A percentile compares a stretch with the other conserved stretches of the same genome.
Evolutionary conservation across 495 filamentous ascomycete species (phyloP).

Genomic region (Annulohypoxylon moriforme): DNA sequence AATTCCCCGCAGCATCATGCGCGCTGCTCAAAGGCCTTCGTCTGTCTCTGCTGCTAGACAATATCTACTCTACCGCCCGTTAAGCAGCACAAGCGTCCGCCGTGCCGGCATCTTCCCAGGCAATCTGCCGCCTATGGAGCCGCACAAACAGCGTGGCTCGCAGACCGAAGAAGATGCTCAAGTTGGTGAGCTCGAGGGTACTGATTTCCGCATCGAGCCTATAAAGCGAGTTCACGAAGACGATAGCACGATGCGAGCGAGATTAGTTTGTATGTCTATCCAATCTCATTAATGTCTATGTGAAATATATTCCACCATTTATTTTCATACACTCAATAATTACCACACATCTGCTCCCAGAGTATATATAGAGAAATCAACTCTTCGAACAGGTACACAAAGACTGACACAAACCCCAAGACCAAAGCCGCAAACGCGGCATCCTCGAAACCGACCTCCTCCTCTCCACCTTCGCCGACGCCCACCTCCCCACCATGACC

Average conservation of each 20-base stretch:
- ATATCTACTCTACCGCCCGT: slow-evolving; percentile 27
- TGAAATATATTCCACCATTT: no score
- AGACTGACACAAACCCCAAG: slow-evolving; percentile 56
- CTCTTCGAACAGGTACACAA: no score
- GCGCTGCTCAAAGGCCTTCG: slow-evolving; percentile 23
- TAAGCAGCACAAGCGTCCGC: slow-evolving; percentile 35
- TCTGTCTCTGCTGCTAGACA: slow-evolving; percentile 10
- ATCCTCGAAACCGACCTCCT: slow-evolving; percentile 96
- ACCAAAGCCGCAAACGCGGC: slow-evolving; percentile 96
- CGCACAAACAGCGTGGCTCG: slow-evolving; percentile 38
- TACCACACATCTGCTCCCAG: no score
- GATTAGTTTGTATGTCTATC: slow-evolving; percentile 81
- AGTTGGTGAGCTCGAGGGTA: slow-evolving; percentile 94
- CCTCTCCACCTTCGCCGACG: slow-evolving; percentile 93
- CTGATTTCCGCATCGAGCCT: slow-evolving; percentile 89
- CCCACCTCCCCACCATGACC: slow-evolving; percentile 78
- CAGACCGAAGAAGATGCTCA: slow-evolving; percentile 52
- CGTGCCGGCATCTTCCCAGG: slow-evolving; percentile 20
- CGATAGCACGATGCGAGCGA: slow-evolving; percentile 82
- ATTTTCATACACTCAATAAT: no score
- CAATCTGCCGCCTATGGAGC: slow-evolving; percentile 44
- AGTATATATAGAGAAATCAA: slow-evolving; percentile 1
- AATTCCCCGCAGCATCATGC: slow-evolving; percentile 40
- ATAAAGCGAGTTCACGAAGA: slow-evolving; percentile 84
- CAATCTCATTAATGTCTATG: not conserved